Base-by-base conservation (phyloP, 2,329 filamentous ascomycete species). In the Hypoxylon sp. region DNA sequence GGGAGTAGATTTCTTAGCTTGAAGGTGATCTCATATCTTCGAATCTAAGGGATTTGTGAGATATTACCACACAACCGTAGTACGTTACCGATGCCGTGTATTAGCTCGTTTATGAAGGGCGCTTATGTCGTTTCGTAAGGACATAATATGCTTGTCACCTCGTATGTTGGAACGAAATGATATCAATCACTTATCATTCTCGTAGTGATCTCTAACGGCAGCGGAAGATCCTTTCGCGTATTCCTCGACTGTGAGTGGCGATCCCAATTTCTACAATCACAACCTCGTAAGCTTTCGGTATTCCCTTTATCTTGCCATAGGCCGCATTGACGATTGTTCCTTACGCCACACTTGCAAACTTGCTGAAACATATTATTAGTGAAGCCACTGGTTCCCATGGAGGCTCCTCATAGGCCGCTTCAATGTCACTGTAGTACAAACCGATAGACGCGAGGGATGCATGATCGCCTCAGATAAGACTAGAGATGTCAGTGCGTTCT, bases 271-370 rank as follows among this genome's bases (percentile, higher is more conserved):
- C n/a, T 53, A 11, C 11, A 6, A 53, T 53, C 5, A 20, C 27
- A 10, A 33, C 30, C 11, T 35, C 49, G 30, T 22, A 35, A 35
- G 30, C 33, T 53, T 10, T 22, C 22, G 4, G 14, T n/a, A 27
- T 53, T 53, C 49, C 49, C 49, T 53, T 35, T 3, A 53, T 6
- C 17, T n/a, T 53, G n/a, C 13, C 30, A 53, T 53, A 35, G 49
- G 49, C 20, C 31, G 30, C 30, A 53, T 17, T 53, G n/a, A 35
- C 20, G 49, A 53, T 53, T 53, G n/a, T 53, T 31, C 6, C 35
- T 33, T 35, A 53, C 49, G 49, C 49, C 49, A 53, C 49, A 20
- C n/a, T 35, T 33, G 31, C 49, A 53, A 33, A 53, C 49, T 53
- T 35, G 27, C 22, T 11, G 20, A 14, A 35, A 22, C 8, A 8